Conservation (phyloP, 768 basidiomycete species). For the Termitomyces sp. region DNA sequence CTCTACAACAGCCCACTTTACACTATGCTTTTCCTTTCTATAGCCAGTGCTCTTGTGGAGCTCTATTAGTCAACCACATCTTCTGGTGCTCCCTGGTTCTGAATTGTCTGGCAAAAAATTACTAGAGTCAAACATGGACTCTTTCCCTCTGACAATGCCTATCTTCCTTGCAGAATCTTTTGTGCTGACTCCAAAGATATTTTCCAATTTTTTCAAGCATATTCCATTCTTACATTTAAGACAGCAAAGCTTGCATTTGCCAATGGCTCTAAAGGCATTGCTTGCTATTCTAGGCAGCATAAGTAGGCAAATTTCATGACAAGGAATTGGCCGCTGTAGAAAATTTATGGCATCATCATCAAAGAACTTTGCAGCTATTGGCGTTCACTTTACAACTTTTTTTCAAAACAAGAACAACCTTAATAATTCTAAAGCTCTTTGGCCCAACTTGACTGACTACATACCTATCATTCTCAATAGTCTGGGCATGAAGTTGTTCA, state of each 20-base stretch:
- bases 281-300: slow-evolving; percentile 10
- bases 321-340: slow-evolving; percentile 6
- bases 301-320: slow-evolving; percentile 12
- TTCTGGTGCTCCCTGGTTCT: slow-evolving; percentile 12
- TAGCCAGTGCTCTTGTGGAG: slow-evolving; percentile 12
- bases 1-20: too few relatives aligned
- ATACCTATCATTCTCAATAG: slow-evolving; percentile 4
- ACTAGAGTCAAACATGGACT: slow-evolving; percentile 19
- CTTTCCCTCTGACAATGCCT: slow-evolving; percentile 14
- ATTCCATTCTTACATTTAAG: neutral
- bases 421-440: neutral
- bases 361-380: slow-evolving; percentile 1
- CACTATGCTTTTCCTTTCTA: slow-evolving; percentile 9
- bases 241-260: neutral
- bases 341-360: slow-evolving; percentile 10
- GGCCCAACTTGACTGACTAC: slow-evolving; percentile 8
- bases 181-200: slow-evolving; percentile 8
- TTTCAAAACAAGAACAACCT: neutral
- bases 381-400: slow-evolving; percentile 10
- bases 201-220: slow-evolving; percentile 10
- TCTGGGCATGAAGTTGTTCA: slow-evolving; percentile 6
- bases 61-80: slow-evolving; percentile 3
- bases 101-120: slow-evolving; percentile 13
- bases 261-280: neutral
- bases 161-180: slow-evolving; percentile 15